phyloP scores from a whole-genome alignment of 805 yeast species.

The Metschnikowia bowlesiae region DNA sequence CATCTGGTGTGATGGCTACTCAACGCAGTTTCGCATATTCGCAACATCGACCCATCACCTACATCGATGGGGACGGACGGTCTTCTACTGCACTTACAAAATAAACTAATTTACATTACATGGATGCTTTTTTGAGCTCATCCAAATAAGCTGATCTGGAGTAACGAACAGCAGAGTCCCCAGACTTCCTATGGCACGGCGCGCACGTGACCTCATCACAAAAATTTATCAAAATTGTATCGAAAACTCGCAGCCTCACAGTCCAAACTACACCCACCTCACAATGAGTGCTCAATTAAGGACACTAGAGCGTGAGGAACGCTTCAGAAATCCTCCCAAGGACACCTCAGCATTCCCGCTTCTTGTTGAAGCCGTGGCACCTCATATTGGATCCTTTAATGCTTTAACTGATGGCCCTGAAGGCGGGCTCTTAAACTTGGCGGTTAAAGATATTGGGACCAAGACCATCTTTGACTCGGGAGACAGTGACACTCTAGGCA shows the following conservation, averaged over 20 bases:
- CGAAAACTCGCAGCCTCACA: constrained; percentile 3
- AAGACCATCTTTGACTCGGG: constrained; percentile 81
- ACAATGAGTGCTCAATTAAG: constrained; percentile 55
- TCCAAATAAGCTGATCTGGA: neutral
- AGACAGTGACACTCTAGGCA: constrained; percentile 69
- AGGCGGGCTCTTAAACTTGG: constrained; percentile 81
- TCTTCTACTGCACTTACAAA: neutral
- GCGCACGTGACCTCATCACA: constrained; percentile 18
- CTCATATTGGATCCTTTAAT: constrained; percentile 94
- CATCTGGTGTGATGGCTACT: constrained; percentile 35
- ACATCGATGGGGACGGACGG: neutral
- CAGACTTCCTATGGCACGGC: neutral
- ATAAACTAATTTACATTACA: neutral
- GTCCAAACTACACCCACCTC: constrained; percentile 2
- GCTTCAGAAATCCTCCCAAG: constrained; percentile 86
- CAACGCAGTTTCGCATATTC: neutral
- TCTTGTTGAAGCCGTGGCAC: constrained; percentile 83
- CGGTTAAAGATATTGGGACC: constrained; percentile 82
- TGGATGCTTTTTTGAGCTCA: neutral
- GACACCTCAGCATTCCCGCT: constrained; percentile 80
- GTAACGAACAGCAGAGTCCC: neutral
- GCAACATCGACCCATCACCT: neutral
- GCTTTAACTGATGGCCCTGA: constrained; percentile 86
- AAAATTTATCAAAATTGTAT: constrained; percentile 13
- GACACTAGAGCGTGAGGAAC: constrained; percentile 82